phyloP scores from a whole-genome alignment of 2,329 filamentous ascomycete genomes.

The Taxawa tesnikishii region DNA sequence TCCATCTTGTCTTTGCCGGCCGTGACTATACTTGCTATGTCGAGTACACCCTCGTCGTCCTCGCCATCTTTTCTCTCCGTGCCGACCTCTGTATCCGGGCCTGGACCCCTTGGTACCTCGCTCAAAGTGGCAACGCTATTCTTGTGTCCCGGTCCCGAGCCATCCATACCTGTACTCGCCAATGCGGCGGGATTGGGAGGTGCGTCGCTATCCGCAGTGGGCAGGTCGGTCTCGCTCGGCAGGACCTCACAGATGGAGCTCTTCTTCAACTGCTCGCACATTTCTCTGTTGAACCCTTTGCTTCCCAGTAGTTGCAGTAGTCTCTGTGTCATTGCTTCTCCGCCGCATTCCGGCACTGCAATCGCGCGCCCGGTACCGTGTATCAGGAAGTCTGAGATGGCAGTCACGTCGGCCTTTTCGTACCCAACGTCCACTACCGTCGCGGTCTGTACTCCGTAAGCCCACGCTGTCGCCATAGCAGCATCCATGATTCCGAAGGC shows the following conservation, averaged over 20 bases:
- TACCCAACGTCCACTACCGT: conserved; percentile 86
- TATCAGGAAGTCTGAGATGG: conserved; percentile 71
- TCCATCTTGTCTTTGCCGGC: conserved; percentile 63
- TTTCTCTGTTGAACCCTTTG: conserved; percentile 46
- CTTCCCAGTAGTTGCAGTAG: conserved; percentile 53
- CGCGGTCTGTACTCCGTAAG: conserved; percentile 71
- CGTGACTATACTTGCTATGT: conserved; percentile 75
- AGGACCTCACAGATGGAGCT: conserved; percentile 52
- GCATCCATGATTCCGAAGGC: conserved; percentile 85
- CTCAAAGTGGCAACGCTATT: conserved; percentile 28
- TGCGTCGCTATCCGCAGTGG: conserved; percentile 31
- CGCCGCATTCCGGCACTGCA: conserved; percentile 58
- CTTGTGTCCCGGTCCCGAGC: conserved; percentile 29
- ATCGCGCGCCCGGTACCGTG: conserved; percentile 54
- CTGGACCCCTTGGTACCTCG: conserved; percentile 39
- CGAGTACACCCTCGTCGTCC: conserved; percentile 62
- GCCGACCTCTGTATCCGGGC: conserved; percentile 41
- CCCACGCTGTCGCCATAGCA: conserved; percentile 65
- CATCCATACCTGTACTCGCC: conserved; percentile 41
- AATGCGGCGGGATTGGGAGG: conserved; percentile 41
- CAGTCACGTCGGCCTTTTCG: conserved; percentile 86
- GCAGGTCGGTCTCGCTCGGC: conserved; percentile 39
- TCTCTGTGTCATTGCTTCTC: conserved; percentile 71
- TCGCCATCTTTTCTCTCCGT: conserved; percentile 36
- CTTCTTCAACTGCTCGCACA: conserved; percentile 54